Base-by-base conservation (phyloP, 148 eudicot species). In the Rheum nobile region DNA sequence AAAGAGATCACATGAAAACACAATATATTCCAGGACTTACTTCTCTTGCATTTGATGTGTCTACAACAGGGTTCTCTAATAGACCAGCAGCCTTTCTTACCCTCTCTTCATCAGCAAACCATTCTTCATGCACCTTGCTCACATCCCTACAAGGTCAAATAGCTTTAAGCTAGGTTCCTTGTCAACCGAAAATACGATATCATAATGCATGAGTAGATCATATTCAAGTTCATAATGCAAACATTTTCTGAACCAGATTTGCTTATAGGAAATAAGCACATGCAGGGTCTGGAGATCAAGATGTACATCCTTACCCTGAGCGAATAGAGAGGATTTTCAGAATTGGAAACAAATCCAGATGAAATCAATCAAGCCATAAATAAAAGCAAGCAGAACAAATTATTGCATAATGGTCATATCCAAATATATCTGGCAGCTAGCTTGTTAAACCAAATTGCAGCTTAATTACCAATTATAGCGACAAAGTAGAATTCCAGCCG, bases 81-180 rank as follows among this genome's bases (percentile, higher is more conserved):
- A 89, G 72, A 67, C 94, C 94, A 77, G 83, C 89, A 59, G 82
- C 76, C 71, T 76, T 76, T 46, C 88, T 84, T 46, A 87, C 86
- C 79, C 79, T 77, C 73, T 79, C 91, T 84, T 89, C 94, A 68
- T 87, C 88, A 70, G 86, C 83, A 80, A 87, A 87, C 94, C 94
- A 89, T 67, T 87, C 91, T 74, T 89, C 94, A 13, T 87, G 87
- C 77, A 89, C 77, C 75, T 81, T 78, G 74, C 83, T 79, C 75
- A 82, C 85, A 77, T 77, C 85, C 94, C 94, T 85, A 35, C 47
- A 26, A 39, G 52, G 35, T 17, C 42, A 72, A 42, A 42, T 2
- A 47, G n/a, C 52, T 14, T 47, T 14, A 43, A 13, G 47, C 39
- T 41, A 41, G 6, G 43, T 8, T 41, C 43, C n/a, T 47, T n/a